Conservation (phyloP, 2,329 filamentous ascomycete species). For the Polychaeton citri region DNA sequence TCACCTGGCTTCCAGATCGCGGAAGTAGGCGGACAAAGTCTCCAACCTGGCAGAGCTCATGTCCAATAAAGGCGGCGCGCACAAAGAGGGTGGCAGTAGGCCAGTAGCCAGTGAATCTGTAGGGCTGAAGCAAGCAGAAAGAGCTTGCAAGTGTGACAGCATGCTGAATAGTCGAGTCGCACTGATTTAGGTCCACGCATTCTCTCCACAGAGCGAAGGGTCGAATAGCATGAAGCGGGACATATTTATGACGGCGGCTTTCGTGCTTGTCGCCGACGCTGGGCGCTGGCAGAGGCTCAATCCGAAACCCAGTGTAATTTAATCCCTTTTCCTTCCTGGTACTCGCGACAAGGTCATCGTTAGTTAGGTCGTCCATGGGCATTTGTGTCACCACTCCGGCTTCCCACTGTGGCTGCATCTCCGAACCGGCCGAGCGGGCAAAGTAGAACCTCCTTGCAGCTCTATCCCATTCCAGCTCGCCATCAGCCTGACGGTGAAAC, state of each 20-base stretch:
- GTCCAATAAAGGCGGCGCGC: slow-evolving; percentile 42
- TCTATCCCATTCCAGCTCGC: background rate
- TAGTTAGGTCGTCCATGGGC: slow-evolving; percentile 27
- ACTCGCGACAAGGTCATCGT: slow-evolving; percentile 34
- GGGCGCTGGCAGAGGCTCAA: slow-evolving; percentile 43
- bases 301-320: slow-evolving; percentile 40
- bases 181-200: slow-evolving; percentile 24
- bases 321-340: slow-evolving; percentile 28
- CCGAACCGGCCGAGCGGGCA: background rate
- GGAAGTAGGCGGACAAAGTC: slow-evolving; percentile 40
- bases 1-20: slow-evolving; percentile 16
- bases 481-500: slow-evolving; percentile 21
- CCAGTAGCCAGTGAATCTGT: slow-evolving; percentile 41
- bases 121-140: slow-evolving; percentile 39
- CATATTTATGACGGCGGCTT: slow-evolving; percentile 42
- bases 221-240: slow-evolving; percentile 39
- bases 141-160: slow-evolving; percentile 41
- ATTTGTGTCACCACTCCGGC: slow-evolving; percentile 43
- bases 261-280: slow-evolving; percentile 32
- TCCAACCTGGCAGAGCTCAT: slow-evolving; percentile 41
- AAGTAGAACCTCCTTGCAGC: slow-evolving; percentile 6
- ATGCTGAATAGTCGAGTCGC: slow-evolving; percentile 41
- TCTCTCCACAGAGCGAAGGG: slow-evolving; percentile 43
- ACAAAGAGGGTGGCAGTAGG: slow-evolving; percentile 40
- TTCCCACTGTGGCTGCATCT: slow-evolving; percentile 36